A percentile compares a stretch with the other conserved stretches of the same genome.
Evolutionary conservation across 1,139 yeast genomes (phyloP).

Genomic region (Pichia inconspicua): DNA sequence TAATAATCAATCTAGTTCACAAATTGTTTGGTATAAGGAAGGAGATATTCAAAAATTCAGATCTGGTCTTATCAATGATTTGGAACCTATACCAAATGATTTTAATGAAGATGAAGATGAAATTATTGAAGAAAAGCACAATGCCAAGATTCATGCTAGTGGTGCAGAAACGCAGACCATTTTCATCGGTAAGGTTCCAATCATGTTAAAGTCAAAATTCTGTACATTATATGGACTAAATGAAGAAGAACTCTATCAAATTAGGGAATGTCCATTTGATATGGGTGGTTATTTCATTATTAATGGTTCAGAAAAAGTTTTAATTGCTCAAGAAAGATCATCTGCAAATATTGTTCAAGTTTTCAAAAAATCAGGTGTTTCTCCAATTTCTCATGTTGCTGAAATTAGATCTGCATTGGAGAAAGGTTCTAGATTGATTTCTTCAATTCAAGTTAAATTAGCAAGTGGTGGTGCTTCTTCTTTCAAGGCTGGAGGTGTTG

Average conservation of each 20-base stretch:
- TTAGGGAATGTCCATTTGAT: constrained; percentile 97
- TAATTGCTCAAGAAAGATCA: constrained; percentile 96
- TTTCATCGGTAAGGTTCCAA: constrained; percentile 93
- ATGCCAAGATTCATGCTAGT: constrained; percentile 24
- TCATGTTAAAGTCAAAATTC: constrained; percentile 93
- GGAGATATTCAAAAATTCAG: constrained; percentile 32
- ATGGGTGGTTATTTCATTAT: constrained; percentile 99
- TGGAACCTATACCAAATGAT: constrained; percentile 26
- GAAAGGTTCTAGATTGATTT: constrained; percentile 90
- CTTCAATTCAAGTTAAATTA: constrained; percentile 88
- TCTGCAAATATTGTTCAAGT: constrained; percentile 99
- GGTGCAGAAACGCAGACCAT: constrained; percentile 39
- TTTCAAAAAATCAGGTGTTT: constrained; percentile 94
- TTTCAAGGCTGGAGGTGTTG: constrained; percentile 37
- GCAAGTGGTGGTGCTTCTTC: constrained; percentile 43
- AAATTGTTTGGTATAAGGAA: constrained; percentile 26
- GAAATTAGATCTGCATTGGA: constrained; percentile 95
- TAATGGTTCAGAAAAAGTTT: constrained; percentile 95
- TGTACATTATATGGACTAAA: constrained; percentile 88
- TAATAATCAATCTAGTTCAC: constrained; percentile 30
- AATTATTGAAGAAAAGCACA: constrained; percentile 43
- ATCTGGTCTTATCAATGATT: constrained; percentile 22
- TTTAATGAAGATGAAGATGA: constrained; percentile 33
- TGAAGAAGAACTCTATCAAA: constrained; percentile 91
- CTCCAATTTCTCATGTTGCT: constrained; percentile 93